Base-by-base conservation (phyloP, 495 filamentous ascomycete genomes). In the Neurospora intermedia region DNA sequence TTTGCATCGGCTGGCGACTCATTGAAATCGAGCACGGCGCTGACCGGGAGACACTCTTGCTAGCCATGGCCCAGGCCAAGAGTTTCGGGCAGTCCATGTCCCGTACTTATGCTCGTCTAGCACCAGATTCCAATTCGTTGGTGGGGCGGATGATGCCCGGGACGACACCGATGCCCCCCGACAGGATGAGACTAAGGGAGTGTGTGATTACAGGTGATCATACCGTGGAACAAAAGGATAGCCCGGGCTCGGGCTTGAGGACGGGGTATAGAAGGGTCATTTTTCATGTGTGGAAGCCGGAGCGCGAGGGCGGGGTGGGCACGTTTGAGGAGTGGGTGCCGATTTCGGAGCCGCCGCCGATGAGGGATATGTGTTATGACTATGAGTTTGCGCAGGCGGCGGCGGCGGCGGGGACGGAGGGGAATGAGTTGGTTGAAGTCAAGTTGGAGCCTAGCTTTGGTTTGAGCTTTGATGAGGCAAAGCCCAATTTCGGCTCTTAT, bases 21-120 rank as follows among this genome's bases (percentile, higher is more conserved):
- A 80, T 83, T 35, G 80, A 83, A 69, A 73, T 78, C 40, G 81
- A 83, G 48, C 81, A 83, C 69, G 75, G 76, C 10, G 45, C 79
- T 38, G 20, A 73, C 40, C 69, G 75, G 27, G 48, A 74, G 35
- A 72, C 71, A 0, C 20, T 75, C 13, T 9, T 66, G 15, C 15
- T 16, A 18, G 35, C 54, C 1, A 66, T 66, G 54, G 27, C 54
- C 3, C 54, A 66, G 15, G 54, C 54, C 4, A 66, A 66, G 54
- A 31, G 48, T 7, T 9, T 38, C 15, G 54, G 54, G 6, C 54
- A 66, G 11, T 27, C 48, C 48, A 46, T 46, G n/a, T 46, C 43
- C 23, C 48, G 48, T 54, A 54, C 23, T 59, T 3, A 11, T 59
- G 15, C 11, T 59, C 48, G 48, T 66, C 54, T 31, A 38, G 54